Conservation (phyloP, 352 stramenopile species). For the Thraustochytrium striatum region DNA sequence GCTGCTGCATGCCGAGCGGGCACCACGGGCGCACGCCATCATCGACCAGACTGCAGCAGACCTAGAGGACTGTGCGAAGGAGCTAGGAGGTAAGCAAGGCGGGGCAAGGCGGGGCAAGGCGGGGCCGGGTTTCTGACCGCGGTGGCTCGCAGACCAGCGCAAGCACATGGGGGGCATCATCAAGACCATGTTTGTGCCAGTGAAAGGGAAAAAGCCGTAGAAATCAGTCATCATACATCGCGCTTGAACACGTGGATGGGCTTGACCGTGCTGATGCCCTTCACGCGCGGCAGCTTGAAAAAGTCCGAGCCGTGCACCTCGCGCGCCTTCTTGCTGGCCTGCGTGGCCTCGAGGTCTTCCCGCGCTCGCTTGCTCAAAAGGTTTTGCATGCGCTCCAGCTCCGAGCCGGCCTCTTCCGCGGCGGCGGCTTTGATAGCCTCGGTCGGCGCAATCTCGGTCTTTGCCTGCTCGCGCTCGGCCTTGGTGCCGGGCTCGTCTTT, state of each 20-base stretch:
- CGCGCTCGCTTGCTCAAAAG: constrained; percentile 10
- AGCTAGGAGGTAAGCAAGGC: too few species aligned
- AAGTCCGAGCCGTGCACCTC: constrained; percentile 20
- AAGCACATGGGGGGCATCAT: too few species aligned
- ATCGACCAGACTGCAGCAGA: too few species aligned
- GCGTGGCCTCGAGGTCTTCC: constrained; percentile 24
- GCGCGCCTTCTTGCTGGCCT: constrained; percentile 18
- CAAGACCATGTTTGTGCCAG: too few species aligned
- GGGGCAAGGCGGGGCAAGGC: too few species aligned
- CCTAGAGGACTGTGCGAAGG: too few species aligned
- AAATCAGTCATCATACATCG: background rate
- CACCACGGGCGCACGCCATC: too few species aligned
- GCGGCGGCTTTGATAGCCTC: constrained; percentile 72
- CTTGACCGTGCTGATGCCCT: constrained; percentile 25
- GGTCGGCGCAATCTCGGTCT: constrained; percentile 54
- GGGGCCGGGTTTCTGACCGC: too few species aligned
- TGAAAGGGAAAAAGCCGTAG: too few species aligned
- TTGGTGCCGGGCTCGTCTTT: constrained; percentile 78
- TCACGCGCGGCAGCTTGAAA: constrained; percentile 3
- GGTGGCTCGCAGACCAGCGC: too few species aligned
- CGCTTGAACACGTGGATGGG: background rate
- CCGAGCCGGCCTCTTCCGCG: constrained; percentile 68
- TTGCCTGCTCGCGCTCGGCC: constrained; percentile 63
- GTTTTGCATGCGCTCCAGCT: constrained; percentile 32
- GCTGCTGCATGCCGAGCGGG: too few species aligned